Evolutionary conservation across 2,329 filamentous ascomycete species (phyloP), one percentile per base, ranked within the genome.

Genomic region (Pseudogymnoascus sp.): DNA sequence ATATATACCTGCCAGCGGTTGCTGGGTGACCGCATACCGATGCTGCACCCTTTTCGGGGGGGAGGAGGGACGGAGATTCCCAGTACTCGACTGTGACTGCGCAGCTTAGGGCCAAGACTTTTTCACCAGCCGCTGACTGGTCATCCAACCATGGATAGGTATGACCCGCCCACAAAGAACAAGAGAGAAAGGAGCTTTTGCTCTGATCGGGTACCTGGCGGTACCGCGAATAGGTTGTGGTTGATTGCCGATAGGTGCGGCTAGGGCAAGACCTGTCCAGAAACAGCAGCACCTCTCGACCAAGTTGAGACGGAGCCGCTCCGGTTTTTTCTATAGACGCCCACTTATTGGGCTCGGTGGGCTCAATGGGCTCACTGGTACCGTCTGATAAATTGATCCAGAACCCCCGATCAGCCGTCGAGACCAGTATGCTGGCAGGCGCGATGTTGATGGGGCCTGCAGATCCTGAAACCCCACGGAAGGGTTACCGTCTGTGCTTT

Each of bases 381-480:
- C n/a, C 44, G 44, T 55, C 44, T 55, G 44, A 31, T 55, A 55
- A 55, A 55, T 15, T 55, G 44, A 55, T 17, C 44, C 44, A 55
- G 44, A 55, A 55, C 44, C 33, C 27, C 44, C 17, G 44, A 33
- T 55, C 44, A 33, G 44, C 44, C 44, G 44, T 13, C 27, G n/a
- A 55, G 44, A 51, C 44, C 42, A 51, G 42, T 1, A 31, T 51
- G 13, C 9, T 55, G 44, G 27, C 44, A 55, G 44, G 44, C 44
- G n/a, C 44, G 8, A 55, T 55, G n/a, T 55, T 55, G 44, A 33
- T 55, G 44, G 44, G 27, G 44, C 44, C 27, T 55, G 48, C 48
- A 55, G 48, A 55, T 55, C 48, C 48, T 55, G 29, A 55, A 55
- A 55, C 44, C 44, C 44, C 44, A 55, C 44, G 44, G 27, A 55